Conservation (phyloP, 805 yeast species). For the Ogataea methanolica region DNA sequence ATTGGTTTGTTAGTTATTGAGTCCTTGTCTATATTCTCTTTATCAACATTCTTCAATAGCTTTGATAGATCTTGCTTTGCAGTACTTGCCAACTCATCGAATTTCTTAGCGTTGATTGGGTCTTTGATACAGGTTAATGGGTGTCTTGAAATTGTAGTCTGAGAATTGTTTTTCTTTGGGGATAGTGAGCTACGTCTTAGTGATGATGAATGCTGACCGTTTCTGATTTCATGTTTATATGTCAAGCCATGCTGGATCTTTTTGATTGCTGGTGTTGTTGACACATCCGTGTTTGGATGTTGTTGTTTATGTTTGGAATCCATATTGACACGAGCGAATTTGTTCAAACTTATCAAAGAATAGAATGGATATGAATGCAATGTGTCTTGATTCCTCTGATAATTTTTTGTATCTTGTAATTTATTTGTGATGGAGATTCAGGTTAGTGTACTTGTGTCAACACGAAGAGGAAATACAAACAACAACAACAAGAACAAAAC, state of each 20-base stretch:
- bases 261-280: constrained; percentile 8
- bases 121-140: constrained; percentile 25
- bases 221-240: constrained; percentile 31
- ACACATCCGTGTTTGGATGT: background rate
- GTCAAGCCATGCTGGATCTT: constrained; percentile 45
- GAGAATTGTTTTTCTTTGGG: constrained; percentile 14
- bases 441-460: too few species aligned
- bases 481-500: too few species aligned
- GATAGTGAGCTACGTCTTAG: constrained; percentile 20
- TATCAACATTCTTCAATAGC: constrained; percentile 15
- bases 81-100: constrained; percentile 11
- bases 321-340: background rate
- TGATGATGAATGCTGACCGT: constrained; percentile 3
- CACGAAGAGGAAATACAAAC: too few species aligned
- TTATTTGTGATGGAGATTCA: too few species aligned
- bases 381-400: too few species aligned
- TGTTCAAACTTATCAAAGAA: too few species aligned
- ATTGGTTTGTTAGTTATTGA: background rate
- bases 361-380: too few species aligned
- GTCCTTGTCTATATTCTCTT: constrained; percentile 11
- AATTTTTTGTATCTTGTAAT: too few species aligned
- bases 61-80: constrained; percentile 24
- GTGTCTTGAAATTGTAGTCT: constrained; percentile 13
- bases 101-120: constrained; percentile 9
- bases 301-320: background rate